A percentile compares a stretch with the other conserved stretches of the same genome.
Conservation (phyloP, 768 basidiomycete species). For the Pisolithus marmoratus region DNA sequence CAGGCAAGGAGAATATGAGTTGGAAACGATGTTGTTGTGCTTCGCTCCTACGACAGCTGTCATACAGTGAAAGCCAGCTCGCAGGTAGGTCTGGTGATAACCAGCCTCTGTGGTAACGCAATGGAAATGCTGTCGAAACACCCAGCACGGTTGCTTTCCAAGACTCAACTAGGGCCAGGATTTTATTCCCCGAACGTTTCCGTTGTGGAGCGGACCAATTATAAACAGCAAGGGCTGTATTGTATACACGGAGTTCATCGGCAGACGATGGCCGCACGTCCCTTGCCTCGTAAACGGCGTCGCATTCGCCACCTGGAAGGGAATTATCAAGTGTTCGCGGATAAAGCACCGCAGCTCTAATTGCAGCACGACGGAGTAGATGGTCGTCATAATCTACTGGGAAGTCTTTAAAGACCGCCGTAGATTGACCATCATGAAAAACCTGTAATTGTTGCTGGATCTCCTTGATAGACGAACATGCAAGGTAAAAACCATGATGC, state of each 20-base stretch:
- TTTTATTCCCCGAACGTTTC: neutral
- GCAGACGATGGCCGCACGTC: neutral
- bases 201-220: neutral
- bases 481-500: constrained; percentile 22
- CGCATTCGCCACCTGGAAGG: neutral
- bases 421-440: constrained; percentile 3
- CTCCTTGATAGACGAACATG: constrained; percentile 24
- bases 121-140: neutral
- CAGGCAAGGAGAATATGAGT: constrained; percentile 28
- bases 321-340: neutral
- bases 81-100: constrained; percentile 13
- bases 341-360: constrained; percentile 10
- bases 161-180: constrained; percentile 7
- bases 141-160: constrained; percentile 2
- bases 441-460: constrained; percentile 14
- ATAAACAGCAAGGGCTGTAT: constrained; percentile 7
- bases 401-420: neutral
- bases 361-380: constrained; percentile 14
- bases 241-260: constrained; percentile 14
- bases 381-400: neutral
- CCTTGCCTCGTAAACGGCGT: constrained; percentile 3
- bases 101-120: constrained; percentile 26
- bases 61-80: constrained; percentile 25
- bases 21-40: constrained; percentile 10
- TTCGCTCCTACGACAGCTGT: constrained; percentile 14